Evolutionary conservation across 805 yeast genomes (phyloP).

Genomic region (Torulaspora delbrueckii): DNA sequence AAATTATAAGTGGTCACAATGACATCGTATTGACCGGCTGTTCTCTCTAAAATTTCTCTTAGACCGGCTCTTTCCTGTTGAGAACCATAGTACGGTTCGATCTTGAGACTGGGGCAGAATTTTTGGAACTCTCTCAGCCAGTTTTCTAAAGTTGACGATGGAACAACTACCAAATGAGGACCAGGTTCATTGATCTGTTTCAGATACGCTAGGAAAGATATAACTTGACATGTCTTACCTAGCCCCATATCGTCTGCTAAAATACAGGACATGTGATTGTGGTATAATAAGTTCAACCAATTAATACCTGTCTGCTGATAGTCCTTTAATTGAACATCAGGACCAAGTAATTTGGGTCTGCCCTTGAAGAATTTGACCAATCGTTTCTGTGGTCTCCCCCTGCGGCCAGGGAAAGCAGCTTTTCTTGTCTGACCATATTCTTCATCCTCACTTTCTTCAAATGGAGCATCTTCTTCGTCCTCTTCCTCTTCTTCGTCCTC

Average conservation of each 20-base stretch:
- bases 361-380: conserved; percentile 49
- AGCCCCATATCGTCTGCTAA: conserved; percentile 98
- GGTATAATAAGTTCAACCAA: conserved; percentile 81
- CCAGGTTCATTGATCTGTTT: conserved; percentile 58
- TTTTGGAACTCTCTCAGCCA: conserved; percentile 93
- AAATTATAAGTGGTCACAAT: conserved; percentile 90
- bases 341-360: conserved; percentile 65
- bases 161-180: conserved; percentile 92
- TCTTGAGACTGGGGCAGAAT: conserved; percentile 75
- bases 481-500: conserved; percentile 33
- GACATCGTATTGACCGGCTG: conserved; percentile 65
- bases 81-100: conserved; percentile 92
- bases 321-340: conserved; percentile 64
- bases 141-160: conserved; percentile 92
- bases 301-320: conserved; percentile 97
- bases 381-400: conserved; percentile 13
- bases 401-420: conserved; percentile 14
- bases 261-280: conserved; percentile 78
- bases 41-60: conserved; percentile 57
- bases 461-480: conserved; percentile 28
- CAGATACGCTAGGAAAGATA: conserved; percentile 81
- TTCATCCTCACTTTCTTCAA: conserved; percentile 29
- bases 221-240: conserved; percentile 96
- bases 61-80: conserved; percentile 80
- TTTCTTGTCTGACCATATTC: conserved; percentile 27